Evolutionary conservation across 2,329 filamentous ascomycete species (phyloP).

Genomic region (Didymosphaeria variabile): DNA sequence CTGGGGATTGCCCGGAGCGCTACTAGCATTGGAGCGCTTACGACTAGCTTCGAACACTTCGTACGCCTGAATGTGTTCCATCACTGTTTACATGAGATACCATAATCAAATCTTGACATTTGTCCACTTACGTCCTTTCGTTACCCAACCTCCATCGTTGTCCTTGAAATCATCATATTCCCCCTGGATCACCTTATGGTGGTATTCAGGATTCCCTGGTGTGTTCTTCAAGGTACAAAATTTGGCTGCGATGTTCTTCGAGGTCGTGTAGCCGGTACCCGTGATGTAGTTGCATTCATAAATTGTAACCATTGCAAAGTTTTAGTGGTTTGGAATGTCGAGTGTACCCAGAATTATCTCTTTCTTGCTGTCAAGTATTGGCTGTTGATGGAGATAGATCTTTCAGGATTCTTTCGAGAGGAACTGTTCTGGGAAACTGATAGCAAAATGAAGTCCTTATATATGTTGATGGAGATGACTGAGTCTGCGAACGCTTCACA

Average conservation of each 20-base stretch:
- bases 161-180: not conserved
- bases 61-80: not conserved
- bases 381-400: too few relatives aligned
- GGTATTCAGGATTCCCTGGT: not conserved
- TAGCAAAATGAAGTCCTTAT: too few relatives aligned
- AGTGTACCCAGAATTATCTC: too few relatives aligned
- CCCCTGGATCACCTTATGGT: not conserved
- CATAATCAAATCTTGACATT: not conserved
- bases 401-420: too few relatives aligned
- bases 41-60: not conserved
- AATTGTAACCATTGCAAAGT: too few relatives aligned
- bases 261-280: not conserved
- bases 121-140: not conserved
- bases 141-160: not conserved
- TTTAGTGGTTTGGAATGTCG: too few relatives aligned
- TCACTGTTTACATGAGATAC: not conserved
- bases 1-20: not conserved
- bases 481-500: too few relatives aligned
- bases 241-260: not conserved
- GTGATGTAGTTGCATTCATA: not conserved
- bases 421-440: too few relatives aligned
- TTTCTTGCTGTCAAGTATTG: too few relatives aligned
- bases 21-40: too few relatives aligned
- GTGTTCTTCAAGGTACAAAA: too few relatives aligned
- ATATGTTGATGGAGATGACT: too few relatives aligned